Conservation (phyloP, 1,139 yeast genomes). For the Taiozyma onychis region DNA sequence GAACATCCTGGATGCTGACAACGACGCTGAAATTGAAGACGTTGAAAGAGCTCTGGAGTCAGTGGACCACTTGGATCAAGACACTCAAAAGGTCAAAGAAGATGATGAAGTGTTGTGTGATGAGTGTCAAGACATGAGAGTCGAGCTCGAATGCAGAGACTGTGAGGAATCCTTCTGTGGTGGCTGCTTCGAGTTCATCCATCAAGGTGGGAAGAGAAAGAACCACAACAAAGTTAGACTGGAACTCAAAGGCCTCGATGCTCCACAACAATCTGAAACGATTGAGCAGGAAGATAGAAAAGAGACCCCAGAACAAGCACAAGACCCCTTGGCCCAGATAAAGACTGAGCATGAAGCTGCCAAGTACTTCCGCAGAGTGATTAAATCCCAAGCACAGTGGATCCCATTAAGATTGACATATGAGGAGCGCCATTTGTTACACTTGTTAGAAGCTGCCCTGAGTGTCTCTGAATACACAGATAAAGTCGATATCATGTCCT, state of each 20-base stretch:
- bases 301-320: not conserved
- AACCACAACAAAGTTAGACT: constrained; percentile 33
- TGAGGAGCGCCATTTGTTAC: constrained; percentile 60
- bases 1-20: constrained; percentile 25
- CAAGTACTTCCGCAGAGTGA: constrained; percentile 20
- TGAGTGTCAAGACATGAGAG: constrained; percentile 68
- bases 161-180: constrained; percentile 64
- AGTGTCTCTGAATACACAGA: constrained; percentile 74
- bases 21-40: constrained; percentile 16
- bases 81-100: constrained; percentile 16
- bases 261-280: too few relatives aligned
- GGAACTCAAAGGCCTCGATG: not conserved
- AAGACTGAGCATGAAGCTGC: not conserved
- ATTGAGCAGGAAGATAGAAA: not conserved
- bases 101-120: constrained; percentile 43
- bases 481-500: constrained; percentile 59
- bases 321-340: not conserved
- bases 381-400: constrained; percentile 39
- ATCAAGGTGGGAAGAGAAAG: constrained; percentile 56
- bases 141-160: constrained; percentile 47
- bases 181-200: constrained; percentile 61
- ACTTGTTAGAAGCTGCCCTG: constrained; percentile 62
- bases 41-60: constrained; percentile 13
- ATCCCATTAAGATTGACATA: constrained; percentile 61
- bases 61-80: constrained; percentile 17